These are phyloP conservation scores for Apophysomyces trapeziformis DNA, from an alignment of 371 early-diverging fungal species.

Conservation along the genomic window DNA sequence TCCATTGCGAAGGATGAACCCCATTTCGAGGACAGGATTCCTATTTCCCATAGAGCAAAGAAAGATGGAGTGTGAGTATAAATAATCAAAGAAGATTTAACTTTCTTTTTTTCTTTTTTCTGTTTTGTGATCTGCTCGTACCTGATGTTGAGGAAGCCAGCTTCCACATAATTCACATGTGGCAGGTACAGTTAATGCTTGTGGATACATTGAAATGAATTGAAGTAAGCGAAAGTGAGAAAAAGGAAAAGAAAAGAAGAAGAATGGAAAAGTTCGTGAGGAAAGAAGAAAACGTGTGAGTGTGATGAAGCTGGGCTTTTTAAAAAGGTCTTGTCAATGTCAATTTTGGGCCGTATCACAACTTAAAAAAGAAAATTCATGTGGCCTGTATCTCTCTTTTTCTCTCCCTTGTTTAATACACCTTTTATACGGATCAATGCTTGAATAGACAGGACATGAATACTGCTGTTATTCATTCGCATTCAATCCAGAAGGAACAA, in stretches of 20 bases:
- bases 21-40: slow-evolving; percentile 32
- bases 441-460: no score
- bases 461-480: no score
- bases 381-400: not conserved
- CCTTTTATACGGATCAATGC: not conserved
- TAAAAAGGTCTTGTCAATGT: slow-evolving; percentile 11
- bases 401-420: not conserved
- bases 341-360: slow-evolving; percentile 11
- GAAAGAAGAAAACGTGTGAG: slow-evolving; percentile 10
- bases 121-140: slow-evolving; percentile 14
- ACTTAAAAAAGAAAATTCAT: slow-evolving; percentile 8
- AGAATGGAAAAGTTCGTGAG: slow-evolving; percentile 7
- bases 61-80: not conserved
- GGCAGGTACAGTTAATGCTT: slow-evolving; percentile 26
- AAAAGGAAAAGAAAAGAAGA: slow-evolving; percentile 7
- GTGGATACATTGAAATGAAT: slow-evolving; percentile 5
- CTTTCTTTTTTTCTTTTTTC: not conserved
- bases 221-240: not conserved
- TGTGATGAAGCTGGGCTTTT: slow-evolving; percentile 9
- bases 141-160: slow-evolving; percentile 37
- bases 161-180: slow-evolving; percentile 44
- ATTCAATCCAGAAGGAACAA: no score
- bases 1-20: slow-evolving; percentile 39
- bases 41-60: slow-evolving; percentile 3
- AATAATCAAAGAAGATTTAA: not conserved